Percentiles rank a stretch among this genome's conserved stretches.
These are phyloP conservation scores for Simplicillium sp. DNA, from an alignment of 2,329 filamentous ascomycete genomes.

Conservation along the genomic window DNA sequence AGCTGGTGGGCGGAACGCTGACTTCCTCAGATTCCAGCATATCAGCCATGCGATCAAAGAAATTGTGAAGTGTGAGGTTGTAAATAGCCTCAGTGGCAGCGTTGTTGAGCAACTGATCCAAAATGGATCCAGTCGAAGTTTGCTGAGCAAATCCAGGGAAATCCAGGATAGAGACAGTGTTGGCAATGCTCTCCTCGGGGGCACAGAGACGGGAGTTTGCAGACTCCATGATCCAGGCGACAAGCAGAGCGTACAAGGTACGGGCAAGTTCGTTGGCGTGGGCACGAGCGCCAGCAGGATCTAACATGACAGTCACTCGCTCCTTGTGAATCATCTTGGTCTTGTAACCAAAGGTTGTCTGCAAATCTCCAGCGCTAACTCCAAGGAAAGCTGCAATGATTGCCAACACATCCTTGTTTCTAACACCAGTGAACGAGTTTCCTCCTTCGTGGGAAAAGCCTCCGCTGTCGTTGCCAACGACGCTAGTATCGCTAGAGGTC, in stretches of 20 bases:
- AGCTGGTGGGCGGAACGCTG: slow-evolving; percentile 79
- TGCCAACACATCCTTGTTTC: slow-evolving; percentile 81
- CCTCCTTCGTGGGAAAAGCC: slow-evolving; percentile 94
- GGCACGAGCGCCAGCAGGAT: slow-evolving; percentile 77
- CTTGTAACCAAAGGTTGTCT: slow-evolving; percentile 86
- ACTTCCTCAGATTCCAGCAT: slow-evolving; percentile 93
- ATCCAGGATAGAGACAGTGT: slow-evolving; percentile 91
- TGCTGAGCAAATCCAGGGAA: slow-evolving; percentile 92
- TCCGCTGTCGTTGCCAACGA: slow-evolving; percentile 80
- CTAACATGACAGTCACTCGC: slow-evolving; percentile 96
- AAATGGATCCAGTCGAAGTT: slow-evolving; percentile 68
- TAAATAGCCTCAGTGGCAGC: slow-evolving; percentile 87
- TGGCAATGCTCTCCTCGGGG: slow-evolving; percentile 76
- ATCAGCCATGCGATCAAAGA: slow-evolving; percentile 91
- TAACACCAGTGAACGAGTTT: slow-evolving; percentile 75
- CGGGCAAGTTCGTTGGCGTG: slow-evolving; percentile 92
- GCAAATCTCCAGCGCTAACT: slow-evolving; percentile 69
- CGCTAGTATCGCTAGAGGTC: slow-evolving; percentile 69
- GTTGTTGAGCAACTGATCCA: slow-evolving; percentile 93
- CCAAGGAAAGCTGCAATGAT: slow-evolving; percentile 93
- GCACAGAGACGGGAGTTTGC: slow-evolving; percentile 88
- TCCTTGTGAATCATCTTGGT: slow-evolving; percentile 95
- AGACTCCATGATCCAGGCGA: slow-evolving; percentile 86
- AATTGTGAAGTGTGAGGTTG: slow-evolving; percentile 87
- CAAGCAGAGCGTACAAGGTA: slow-evolving; percentile 86